Evolutionary conservation across 1,284 basidiomycete species (phyloP).

Genomic region (Rhodotorula sp.): DNA sequence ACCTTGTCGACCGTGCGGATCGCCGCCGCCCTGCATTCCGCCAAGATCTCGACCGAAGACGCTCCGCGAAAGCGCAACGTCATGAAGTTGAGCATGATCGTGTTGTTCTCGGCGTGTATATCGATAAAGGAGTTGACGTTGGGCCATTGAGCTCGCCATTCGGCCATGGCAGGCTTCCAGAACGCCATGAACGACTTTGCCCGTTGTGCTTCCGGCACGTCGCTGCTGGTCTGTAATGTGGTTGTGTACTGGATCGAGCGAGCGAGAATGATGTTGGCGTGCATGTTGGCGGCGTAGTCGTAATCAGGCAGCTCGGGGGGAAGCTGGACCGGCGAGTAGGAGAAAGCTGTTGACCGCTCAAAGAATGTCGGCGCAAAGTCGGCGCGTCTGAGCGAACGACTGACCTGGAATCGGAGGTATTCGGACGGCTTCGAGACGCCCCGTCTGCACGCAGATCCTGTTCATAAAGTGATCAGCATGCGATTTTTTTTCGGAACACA

Average conservation of each 20-base stretch:
- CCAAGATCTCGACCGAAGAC: constrained; percentile 1
- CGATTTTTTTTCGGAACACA: too few species aligned
- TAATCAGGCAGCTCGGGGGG: constrained; percentile 11
- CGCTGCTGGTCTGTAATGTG: too few species aligned
- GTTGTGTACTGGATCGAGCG: not conserved
- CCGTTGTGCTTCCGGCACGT: not conserved
- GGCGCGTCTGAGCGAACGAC: not conserved
- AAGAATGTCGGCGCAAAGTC: not conserved
- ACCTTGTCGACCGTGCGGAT: constrained; percentile 13
- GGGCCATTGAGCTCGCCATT: constrained; percentile 23
- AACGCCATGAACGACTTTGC: constrained; percentile 12
- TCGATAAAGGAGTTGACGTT: constrained; percentile 17
- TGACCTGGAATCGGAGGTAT: not conserved
- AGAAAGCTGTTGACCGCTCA: too few species aligned
- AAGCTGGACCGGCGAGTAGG: not conserved
- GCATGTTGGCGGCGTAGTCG: constrained; percentile 16
- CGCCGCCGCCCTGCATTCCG: constrained; percentile 19
- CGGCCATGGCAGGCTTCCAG: constrained; percentile 18
- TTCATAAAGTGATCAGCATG: not conserved
- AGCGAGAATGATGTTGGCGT: constrained; percentile 7
- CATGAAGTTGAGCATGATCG: constrained; percentile 22
- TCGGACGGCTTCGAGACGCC: constrained; percentile 13
- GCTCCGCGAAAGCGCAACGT: constrained; percentile 23
- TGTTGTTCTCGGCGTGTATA: constrained; percentile 20
- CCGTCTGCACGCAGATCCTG: constrained; percentile 26